Evolutionary conservation across 1,139 yeast species (phyloP).

Genomic region (Arxiozyma telluris): DNA sequence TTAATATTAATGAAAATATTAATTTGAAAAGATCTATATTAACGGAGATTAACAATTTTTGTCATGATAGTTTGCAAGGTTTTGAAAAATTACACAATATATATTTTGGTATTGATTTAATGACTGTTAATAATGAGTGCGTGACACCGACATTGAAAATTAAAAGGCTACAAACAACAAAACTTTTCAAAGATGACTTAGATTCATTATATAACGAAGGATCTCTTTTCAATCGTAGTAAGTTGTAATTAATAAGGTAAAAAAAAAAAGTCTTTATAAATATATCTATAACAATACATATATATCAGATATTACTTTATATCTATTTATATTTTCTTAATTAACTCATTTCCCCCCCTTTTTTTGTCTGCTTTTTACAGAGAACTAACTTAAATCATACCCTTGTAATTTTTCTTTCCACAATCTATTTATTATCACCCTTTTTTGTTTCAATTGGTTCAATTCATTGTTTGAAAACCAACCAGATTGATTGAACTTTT

Average conservation of each 20-base stretch:
- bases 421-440: slow-evolving; percentile 20
- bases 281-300: not conserved
- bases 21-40: slow-evolving; percentile 22
- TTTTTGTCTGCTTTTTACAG: not conserved
- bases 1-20: slow-evolving; percentile 23
- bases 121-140: slow-evolving; percentile 52
- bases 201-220: slow-evolving; percentile 56
- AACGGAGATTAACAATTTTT: slow-evolving; percentile 23
- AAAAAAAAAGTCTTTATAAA: too few relatives aligned
- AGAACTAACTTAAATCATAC: not conserved
- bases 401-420: slow-evolving; percentile 25
- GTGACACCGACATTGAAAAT: slow-evolving; percentile 72
- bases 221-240: slow-evolving; percentile 27
- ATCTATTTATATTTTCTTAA: not conserved
- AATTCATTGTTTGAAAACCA: slow-evolving; percentile 26
- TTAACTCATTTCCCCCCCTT: too few relatives aligned
- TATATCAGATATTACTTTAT: not conserved
- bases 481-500: slow-evolving; percentile 20
- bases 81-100: slow-evolving; percentile 63
- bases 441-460: slow-evolving; percentile 17
- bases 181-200: slow-evolving; percentile 41
- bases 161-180: slow-evolving; percentile 52
- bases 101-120: slow-evolving; percentile 53
- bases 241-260: slow-evolving; percentile 8
- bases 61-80: slow-evolving; percentile 31